Evolutionary conservation across 2,329 filamentous ascomycete species (phyloP), one percentile per base, ranked within the genome.

Genomic region (Clarireedia paspali): DNA sequence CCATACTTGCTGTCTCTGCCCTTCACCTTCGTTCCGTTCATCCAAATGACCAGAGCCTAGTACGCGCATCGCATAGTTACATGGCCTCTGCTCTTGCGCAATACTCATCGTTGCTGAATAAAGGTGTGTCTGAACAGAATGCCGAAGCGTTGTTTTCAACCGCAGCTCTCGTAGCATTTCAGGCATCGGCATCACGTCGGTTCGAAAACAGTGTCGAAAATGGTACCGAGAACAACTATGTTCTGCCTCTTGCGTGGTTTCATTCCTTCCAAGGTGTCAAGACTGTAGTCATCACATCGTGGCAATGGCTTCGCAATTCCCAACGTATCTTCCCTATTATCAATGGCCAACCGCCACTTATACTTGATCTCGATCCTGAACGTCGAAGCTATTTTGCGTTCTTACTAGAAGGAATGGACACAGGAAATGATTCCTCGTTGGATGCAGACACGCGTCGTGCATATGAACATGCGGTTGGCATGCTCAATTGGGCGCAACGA

Each of bases 211-310:
- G 83, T 10, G 23, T 36, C 55, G 80, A 83, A 51, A 65, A 67
- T 10, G 64, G 66, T 3, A 14, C 34, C n/a, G 70, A 71, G 48
- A 72, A 74, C 46, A 73, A 72, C 40, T 86, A 86, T 64, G 73
- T 74, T 17, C 69, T 84, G n/a, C 83, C 83, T 0, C 70, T 85
- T 45, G 76, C 80, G 3, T 85, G 81, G 82, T 85, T 86, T 59
- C 82, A 85, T 64, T 79, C 83, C 4, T 85, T 84, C 64, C 83
- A 85, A 63, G 83, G 83, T 10, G 81, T 86, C 60, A 86, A 85
- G 66, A 79, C 82, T 2, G 75, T 86, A 36, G 82, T 85, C 0
- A 79, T 82, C 20, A 77, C 78, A 2, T 83, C 81, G 14, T 86
- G 83, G 83, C 79, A 78, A 56, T 85, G 79, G 77, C 75, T 86